These are phyloP conservation scores for Blepharisma stoltei DNA, from an alignment of 73 alveolate genomes.

Conservation along the genomic window DNA sequence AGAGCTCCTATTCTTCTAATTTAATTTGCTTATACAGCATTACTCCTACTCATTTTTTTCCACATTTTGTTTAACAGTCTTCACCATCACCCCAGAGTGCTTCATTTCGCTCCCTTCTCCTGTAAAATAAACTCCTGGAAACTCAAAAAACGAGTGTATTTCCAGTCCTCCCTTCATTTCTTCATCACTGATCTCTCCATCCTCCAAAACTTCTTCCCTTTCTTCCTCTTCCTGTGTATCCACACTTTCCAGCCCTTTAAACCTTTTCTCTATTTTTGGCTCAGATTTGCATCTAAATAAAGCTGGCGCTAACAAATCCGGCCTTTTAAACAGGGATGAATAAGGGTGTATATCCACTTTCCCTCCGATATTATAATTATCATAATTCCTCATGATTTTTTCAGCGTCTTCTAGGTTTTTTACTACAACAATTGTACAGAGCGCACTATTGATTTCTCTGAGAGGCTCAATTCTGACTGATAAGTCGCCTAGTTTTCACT, in stretches of 20 bases:
- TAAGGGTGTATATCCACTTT: constrained; percentile 8
- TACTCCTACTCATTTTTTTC: too few relatives aligned
- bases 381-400: neutral
- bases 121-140: neutral
- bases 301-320: neutral
- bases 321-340: neutral
- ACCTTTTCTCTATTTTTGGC: neutral
- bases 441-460: neutral
- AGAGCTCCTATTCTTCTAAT: too few relatives aligned
- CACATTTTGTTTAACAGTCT: neutral
- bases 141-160: neutral
- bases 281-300: neutral
- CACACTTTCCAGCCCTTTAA: neutral
- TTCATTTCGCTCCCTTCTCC: neutral
- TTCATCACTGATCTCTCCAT: neutral
- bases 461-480: neutral
- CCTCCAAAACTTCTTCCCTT: neutral
- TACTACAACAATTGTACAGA: constrained; percentile 17
- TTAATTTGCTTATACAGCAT: too few relatives aligned
- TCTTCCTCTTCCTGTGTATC: neutral
- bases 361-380: neutral
- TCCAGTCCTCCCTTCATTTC: neutral
- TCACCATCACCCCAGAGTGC: constrained; percentile 7
- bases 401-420: neutral
- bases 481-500: neutral